These are phyloP conservation scores for Cadophora sp. DNA, from an alignment of 2,329 filamentous ascomycete genomes.

Conservation along the genomic window DNA sequence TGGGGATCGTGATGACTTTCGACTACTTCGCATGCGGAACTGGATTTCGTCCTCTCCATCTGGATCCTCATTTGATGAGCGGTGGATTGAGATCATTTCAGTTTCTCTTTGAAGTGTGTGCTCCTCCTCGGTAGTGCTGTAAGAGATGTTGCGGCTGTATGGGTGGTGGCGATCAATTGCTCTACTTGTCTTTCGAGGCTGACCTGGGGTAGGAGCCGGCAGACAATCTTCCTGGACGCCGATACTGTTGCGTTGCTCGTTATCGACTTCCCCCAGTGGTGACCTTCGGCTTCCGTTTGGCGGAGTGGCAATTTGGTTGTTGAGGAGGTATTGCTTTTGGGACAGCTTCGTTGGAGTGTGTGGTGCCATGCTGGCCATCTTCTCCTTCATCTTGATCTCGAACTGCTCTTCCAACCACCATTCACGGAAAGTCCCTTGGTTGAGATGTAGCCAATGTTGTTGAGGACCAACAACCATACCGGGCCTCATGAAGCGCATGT, in stretches of 20 bases:
- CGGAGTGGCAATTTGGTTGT: slow-evolving; percentile 79
- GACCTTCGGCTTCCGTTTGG: slow-evolving; percentile 81
- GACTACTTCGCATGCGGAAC: slow-evolving; percentile 73
- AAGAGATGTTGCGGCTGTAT: slow-evolving; percentile 65
- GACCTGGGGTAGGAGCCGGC: slow-evolving; percentile 92
- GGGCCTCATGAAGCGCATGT: slow-evolving; percentile 98
- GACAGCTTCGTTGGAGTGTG: slow-evolving; percentile 68
- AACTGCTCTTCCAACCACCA: slow-evolving; percentile 84
- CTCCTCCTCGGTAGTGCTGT: slow-evolving; percentile 55
- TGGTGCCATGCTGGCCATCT: slow-evolving; percentile 54
- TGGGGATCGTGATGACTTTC: slow-evolving; percentile 69
- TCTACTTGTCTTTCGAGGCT: slow-evolving; percentile 87
- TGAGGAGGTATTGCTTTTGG: slow-evolving; percentile 63
- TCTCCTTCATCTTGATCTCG: slow-evolving; percentile 57
- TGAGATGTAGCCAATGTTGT: slow-evolving; percentile 98
- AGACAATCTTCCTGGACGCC: slow-evolving; percentile 87
- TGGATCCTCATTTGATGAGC: slow-evolving; percentile 70
- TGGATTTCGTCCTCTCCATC: slow-evolving; percentile 78
- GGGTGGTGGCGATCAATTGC: slow-evolving; percentile 75
- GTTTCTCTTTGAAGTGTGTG: slow-evolving; percentile 59
- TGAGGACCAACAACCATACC: slow-evolving; percentile 99
- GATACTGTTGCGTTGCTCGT: slow-evolving; percentile 69
- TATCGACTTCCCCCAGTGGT: slow-evolving; percentile 92
- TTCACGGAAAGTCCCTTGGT: slow-evolving; percentile 96
- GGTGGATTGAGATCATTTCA: slow-evolving; percentile 67